Conservation (phyloP, 2,329 filamentous ascomycete species). For the Cordyceps javanica region DNA sequence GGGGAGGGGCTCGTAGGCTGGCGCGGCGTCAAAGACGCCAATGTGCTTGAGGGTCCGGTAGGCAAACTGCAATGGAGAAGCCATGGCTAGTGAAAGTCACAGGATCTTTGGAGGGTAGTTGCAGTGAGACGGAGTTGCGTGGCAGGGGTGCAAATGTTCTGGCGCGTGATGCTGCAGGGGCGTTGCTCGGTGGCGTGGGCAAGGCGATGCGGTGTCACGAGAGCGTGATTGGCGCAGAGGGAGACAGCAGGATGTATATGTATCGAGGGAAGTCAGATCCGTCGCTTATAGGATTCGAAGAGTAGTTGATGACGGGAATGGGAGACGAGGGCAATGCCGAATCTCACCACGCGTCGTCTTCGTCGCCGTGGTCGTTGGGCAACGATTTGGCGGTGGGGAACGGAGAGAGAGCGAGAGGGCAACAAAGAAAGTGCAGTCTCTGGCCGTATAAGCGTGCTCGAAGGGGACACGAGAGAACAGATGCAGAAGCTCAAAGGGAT, state of each 20-base stretch:
- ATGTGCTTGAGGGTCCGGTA: slow-evolving; percentile 97
- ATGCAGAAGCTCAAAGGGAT: slow-evolving; percentile 12
- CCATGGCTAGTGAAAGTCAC: slow-evolving; percentile 94
- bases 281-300: slow-evolving; percentile 10
- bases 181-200: slow-evolving; percentile 3
- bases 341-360: background rate
- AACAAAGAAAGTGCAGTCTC: slow-evolving; percentile 7
- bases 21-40: slow-evolving; percentile 85
- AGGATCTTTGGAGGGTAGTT: slow-evolving; percentile 34
- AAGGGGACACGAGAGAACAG: slow-evolving; percentile 11
- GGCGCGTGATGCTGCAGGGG: slow-evolving; percentile 12
- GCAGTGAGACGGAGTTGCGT: slow-evolving; percentile 20
- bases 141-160: slow-evolving; percentile 12
- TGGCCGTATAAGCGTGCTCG: slow-evolving; percentile 10
- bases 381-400: slow-evolving; percentile 13
- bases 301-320: background rate
- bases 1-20: slow-evolving; percentile 76
- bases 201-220: background rate
- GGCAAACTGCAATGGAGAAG: slow-evolving; percentile 87
- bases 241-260: slow-evolving; percentile 4
- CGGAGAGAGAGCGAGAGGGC: slow-evolving; percentile 2
- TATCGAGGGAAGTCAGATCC: slow-evolving; percentile 5
- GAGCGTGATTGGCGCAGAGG: slow-evolving; percentile 4
- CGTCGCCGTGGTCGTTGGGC: slow-evolving; percentile 5
- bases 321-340: slow-evolving; percentile 6